phyloP scores from a whole-genome alignment of 768 basidiomycete genomes.

The Pisolithus orientalis region DNA sequence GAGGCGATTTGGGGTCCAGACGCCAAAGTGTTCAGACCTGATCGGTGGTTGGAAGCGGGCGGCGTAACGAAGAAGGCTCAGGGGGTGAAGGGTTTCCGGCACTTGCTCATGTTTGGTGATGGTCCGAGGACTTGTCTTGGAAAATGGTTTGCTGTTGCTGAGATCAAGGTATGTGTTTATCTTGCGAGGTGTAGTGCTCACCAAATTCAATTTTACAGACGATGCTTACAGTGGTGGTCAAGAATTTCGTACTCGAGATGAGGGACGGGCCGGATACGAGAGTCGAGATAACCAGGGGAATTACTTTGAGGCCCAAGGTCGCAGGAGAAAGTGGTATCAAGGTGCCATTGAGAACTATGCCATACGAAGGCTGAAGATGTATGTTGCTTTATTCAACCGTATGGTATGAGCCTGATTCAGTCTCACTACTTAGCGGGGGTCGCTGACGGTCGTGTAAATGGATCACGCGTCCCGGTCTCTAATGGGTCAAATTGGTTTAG shows the following conservation, averaged over 20 bases:
- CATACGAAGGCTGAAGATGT: conserved; percentile 5
- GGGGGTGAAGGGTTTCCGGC: conserved; percentile 40
- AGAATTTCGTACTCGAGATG: conserved; percentile 30
- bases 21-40: conserved; percentile 41
- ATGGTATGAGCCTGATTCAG: no score
- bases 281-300: conserved; percentile 3
- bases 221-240: conserved; percentile 35
- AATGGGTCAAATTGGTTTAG: no score
- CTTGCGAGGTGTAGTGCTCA: not conserved
- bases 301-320: conserved; percentile 7
- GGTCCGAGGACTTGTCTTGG: no score
- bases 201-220: conserved; percentile 22
- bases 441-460: no score
- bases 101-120: no score
- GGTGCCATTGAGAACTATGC: conserved; percentile 16
- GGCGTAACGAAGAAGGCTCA: conserved; percentile 23
- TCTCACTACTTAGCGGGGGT: no score
- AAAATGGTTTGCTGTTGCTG: no score
- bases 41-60: conserved; percentile 49
- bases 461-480: no score
- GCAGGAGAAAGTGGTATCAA: conserved; percentile 16
- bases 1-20: conserved; percentile 55
- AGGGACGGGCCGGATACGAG: conserved; percentile 30
- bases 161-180: no score
- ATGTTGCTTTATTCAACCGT: no score